These are phyloP conservation scores for Chamaecyparis obtusa DNA, from an alignment of 75 land plant genomes.

Conservation along the genomic window DNA sequence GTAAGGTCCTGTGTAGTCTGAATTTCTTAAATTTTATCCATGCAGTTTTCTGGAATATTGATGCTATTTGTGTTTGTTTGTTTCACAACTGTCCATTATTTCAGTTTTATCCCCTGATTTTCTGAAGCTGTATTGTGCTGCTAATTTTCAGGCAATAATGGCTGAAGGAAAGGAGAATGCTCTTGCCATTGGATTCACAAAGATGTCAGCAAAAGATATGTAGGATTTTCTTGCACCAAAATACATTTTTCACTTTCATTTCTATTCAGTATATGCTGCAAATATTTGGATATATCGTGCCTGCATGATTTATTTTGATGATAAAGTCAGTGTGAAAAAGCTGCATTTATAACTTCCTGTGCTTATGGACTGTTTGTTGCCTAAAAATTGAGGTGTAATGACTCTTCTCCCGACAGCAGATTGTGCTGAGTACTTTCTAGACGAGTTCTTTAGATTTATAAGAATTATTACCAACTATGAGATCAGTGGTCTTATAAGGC, in stretches of 20 bases:
- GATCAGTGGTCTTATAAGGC: background rate
- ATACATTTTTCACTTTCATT: background rate
- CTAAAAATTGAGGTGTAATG: background rate
- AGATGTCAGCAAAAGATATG: constrained; percentile 98
- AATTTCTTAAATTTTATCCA: background rate
- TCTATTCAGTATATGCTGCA: background rate
- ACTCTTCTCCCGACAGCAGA: background rate
- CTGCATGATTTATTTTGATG: background rate
- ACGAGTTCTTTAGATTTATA: background rate
- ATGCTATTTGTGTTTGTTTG: background rate
- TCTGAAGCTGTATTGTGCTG: background rate
- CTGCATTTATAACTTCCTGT: background rate
- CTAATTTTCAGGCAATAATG: constrained; percentile 81
- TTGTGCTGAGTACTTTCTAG: background rate
- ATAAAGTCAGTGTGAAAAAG: background rate
- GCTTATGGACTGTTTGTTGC: background rate
- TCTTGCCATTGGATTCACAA: constrained; percentile 98
- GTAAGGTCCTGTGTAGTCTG: background rate
- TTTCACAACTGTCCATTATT: background rate
- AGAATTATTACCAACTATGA: background rate
- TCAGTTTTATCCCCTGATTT: background rate
- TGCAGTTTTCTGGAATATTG: background rate
- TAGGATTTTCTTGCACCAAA: constrained; percentile 31
- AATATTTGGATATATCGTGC: background rate
- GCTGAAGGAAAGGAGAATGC: constrained; percentile 99